Evolutionary conservation across 2,329 filamentous ascomycete genomes (phyloP).

Genomic region (Dothistroma pini): DNA sequence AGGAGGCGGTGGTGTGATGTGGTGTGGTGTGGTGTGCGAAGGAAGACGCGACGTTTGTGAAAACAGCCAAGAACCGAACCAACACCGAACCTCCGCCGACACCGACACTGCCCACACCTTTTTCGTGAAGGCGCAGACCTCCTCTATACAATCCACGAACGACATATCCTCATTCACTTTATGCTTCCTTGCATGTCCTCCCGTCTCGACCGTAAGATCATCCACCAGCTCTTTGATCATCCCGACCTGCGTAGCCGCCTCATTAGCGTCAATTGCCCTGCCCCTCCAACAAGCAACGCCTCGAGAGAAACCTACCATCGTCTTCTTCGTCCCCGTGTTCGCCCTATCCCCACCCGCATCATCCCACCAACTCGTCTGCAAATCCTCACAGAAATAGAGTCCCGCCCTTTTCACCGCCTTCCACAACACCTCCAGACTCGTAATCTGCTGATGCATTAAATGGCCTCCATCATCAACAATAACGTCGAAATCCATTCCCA

Average conservation of each 20-base stretch:
- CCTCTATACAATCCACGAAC: slow-evolving; percentile 22
- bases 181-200: slow-evolving; percentile 15
- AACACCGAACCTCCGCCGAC: too few species aligned
- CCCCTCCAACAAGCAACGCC: too few species aligned
- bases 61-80: too few species aligned
- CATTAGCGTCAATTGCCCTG: background rate
- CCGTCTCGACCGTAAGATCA: slow-evolving; percentile 22
- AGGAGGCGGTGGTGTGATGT: too few species aligned
- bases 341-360: slow-evolving; percentile 25
- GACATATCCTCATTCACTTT: slow-evolving; percentile 15
- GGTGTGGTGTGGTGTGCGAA: too few species aligned
- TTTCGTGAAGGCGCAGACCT: slow-evolving; percentile 20
- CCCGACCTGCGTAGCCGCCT: slow-evolving; percentile 10
- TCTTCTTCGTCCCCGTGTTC: slow-evolving; percentile 18
- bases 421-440: slow-evolving; percentile 38
- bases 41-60: too few species aligned
- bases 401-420: slow-evolving; percentile 37
- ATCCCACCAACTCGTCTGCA: slow-evolving; percentile 27
- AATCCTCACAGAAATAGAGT: slow-evolving; percentile 29
- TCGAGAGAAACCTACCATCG: slow-evolving; percentile 15
- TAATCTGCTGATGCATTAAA: slow-evolving; percentile 40
- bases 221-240: slow-evolving; percentile 27
- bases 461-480: slow-evolving; percentile 44
- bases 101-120: slow-evolving; percentile 4
- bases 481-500: slow-evolving; percentile 39